Conservation (phyloP, 2,329 filamentous ascomycete genomes). For the Colletotrichum eremochloae region DNA sequence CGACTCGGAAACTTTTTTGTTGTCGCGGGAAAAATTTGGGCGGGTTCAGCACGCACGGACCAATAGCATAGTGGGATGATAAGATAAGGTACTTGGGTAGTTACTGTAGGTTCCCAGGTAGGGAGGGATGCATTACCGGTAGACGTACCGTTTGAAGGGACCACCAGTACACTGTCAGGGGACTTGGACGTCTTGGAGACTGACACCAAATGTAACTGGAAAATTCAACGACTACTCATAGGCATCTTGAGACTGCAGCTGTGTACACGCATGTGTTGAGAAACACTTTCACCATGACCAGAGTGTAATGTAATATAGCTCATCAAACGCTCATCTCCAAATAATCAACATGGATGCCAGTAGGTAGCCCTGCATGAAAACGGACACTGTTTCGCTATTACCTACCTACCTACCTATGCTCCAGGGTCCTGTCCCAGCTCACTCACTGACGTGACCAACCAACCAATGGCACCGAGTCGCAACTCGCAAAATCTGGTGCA, state of each 20-base stretch:
- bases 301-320: too few relatives aligned
- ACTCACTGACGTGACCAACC: constrained; percentile 24
- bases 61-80: constrained; percentile 37
- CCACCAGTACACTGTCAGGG: not conserved
- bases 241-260: not conserved
- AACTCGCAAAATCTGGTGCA: constrained; percentile 38
- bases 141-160: not conserved
- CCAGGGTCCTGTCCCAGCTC: constrained; percentile 33
- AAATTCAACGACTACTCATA: too few relatives aligned
- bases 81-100: constrained; percentile 26
- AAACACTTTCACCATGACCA: not conserved
- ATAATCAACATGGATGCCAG: not conserved
- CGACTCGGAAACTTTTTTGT: constrained; percentile 38
- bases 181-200: constrained; percentile 4
- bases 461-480: constrained; percentile 34
- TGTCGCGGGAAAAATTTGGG: constrained; percentile 41
- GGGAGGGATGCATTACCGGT: not conserved
- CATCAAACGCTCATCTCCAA: too few relatives aligned
- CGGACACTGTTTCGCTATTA: constrained; percentile 29
- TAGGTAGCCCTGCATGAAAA: constrained; percentile 14
- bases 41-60: constrained; percentile 26
- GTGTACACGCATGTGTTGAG: not conserved
- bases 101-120: not conserved
- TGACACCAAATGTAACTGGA: not conserved
- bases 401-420: not conserved